Evolutionary conservation across 371 early-diverging fungal species (phyloP).

Genomic region (Mortierella sp.): DNA sequence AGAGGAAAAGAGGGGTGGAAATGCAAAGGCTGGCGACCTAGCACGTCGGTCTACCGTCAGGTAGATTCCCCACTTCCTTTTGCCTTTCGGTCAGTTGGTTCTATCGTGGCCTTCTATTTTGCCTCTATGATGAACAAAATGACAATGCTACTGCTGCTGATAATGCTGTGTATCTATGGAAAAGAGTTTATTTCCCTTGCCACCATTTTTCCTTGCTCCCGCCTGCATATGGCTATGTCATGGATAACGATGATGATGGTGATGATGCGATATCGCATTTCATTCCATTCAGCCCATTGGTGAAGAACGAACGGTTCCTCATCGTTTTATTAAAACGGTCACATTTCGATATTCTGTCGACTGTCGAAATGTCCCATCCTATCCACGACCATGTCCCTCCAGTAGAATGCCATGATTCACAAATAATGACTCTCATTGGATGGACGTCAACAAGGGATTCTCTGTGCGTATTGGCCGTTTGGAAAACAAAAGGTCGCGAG

Average conservation of each 20-base stretch:
- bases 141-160: neutral
- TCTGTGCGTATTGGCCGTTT: neutral
- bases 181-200: neutral
- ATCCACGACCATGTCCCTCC: neutral
- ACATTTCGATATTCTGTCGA: neutral
- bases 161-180: too few species aligned
- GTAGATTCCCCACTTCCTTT: too few species aligned
- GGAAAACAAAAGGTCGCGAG: neutral
- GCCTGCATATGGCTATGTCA: neutral
- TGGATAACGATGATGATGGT: neutral
- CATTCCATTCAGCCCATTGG: neutral
- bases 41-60: too few species aligned
- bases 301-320: neutral
- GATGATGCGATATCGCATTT: neutral
- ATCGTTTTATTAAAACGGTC: neutral
- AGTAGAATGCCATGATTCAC: too few species aligned
- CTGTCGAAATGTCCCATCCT: neutral
- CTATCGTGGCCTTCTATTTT: neutral
- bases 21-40: too few species aligned
- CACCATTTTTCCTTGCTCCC: neutral
- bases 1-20: too few species aligned
- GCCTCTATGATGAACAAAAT: neutral
- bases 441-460: neutral
- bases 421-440: neutral
- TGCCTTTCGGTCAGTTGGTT: neutral